Evolutionary conservation across 768 basidiomycete species (phyloP).

Genomic region (Boletellus ananiceps): DNA sequence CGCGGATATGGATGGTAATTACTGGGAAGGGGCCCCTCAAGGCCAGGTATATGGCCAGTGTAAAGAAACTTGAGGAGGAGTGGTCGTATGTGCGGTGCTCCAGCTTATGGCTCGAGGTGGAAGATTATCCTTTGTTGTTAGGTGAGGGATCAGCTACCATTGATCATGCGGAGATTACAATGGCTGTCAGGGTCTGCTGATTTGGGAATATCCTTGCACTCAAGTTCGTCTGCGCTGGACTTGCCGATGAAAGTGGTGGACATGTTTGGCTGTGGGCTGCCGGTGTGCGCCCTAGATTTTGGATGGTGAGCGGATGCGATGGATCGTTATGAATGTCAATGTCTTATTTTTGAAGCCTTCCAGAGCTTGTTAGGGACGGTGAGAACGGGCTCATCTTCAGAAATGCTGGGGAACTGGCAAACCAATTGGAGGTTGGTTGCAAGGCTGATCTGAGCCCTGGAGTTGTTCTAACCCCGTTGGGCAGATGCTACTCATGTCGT

Average conservation of each 20-base stretch:
- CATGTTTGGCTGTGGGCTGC: conserved; percentile 96
- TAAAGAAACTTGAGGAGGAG: conserved; percentile 48
- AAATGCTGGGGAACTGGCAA: conserved; percentile 60
- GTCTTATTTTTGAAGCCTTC: conserved; percentile 46
- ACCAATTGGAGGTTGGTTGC: conserved; percentile 52
- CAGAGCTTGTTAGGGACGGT: conserved; percentile 82
- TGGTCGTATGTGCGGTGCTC: conserved; percentile 80
- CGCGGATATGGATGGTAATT: conserved; percentile 76
- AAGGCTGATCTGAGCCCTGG: not conserved
- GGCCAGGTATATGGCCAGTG: conserved; percentile 66
- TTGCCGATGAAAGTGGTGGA: conserved; percentile 99
- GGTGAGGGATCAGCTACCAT: conserved; percentile 41
- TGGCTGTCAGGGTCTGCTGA: conserved; percentile 72
- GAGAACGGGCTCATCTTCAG: conserved; percentile 81
- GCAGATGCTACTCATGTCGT: conserved; percentile 55
- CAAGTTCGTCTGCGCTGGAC: conserved; percentile 85
- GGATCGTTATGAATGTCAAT: not conserved
- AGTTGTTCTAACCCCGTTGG: not conserved
- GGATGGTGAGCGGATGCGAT: conserved; percentile 56
- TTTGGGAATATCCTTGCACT: conserved; percentile 86
- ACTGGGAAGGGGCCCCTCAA: conserved; percentile 88
- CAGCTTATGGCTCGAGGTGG: conserved; percentile 83
- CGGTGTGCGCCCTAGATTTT: conserved; percentile 88
- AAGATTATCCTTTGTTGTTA: conserved; percentile 84
- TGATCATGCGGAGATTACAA: not conserved